Base-by-base conservation (phyloP, 495 filamentous ascomycete species). In the Trichoderma erinaceum region DNA sequence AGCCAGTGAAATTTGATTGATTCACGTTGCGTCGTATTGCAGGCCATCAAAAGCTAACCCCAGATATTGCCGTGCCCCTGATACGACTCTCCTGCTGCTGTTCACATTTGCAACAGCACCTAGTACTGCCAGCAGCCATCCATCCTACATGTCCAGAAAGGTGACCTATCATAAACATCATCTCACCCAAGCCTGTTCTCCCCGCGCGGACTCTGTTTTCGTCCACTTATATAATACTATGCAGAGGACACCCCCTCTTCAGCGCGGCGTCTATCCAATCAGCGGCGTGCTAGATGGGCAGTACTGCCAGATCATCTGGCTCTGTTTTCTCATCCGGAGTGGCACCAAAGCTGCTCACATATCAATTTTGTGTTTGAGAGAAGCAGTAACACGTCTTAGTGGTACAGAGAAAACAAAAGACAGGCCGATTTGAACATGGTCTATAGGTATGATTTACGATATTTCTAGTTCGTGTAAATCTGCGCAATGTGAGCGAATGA, bases 151-250 rank as follows among this genome's bases (percentile, higher is more conserved):
- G 50, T 58, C 50, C 56, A 15, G 23, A 35, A 21, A 61, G 25
- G n/a, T 52, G 48, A 52, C 48, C 48, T 52, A n/a, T 52, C 48
- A 52, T 52, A 25, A 25, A 52, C 21, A 52, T 52, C 21, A 52
- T 52, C n/a, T 52, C 48, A 4, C 48, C 7, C 48, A 21, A 5
- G 44, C 44, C n/a, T n/a, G 44, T 48, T n/a, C n/a, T 21, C 21
- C 10, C 48, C 21, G 18, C 48, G 48, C 48, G 48, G 35, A 10
- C 48, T 52, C 25, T 21, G 25, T 23, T 4, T 25, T 23, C 48
- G 18, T 23, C 48, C n/a, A 11, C 48, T 52, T 11, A 52, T 50
- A n/a, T 23, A 21, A 52, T 52, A n/a, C 48, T 3, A 21, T 52
- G 48, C 35, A 38, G 35, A 38, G n/a, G 18, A 52, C 48, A 52